These are phyloP conservation scores for Candida dajiaensis DNA, from an alignment of 805 yeast species.

Conservation along the genomic window DNA sequence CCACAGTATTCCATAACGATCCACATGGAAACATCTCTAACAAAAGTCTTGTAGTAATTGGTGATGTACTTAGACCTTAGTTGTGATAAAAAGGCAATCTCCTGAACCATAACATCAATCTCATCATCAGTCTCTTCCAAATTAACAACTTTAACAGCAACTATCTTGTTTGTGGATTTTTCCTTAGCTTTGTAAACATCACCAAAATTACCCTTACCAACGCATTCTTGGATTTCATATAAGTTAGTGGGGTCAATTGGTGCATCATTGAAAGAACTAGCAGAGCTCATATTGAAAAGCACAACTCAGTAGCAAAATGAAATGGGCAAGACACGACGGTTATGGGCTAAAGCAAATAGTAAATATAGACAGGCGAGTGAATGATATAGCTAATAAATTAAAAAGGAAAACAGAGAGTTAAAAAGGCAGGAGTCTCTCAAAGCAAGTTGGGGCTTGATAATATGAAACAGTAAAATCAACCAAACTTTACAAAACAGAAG, in stretches of 20 bases:
- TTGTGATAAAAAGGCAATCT: slow-evolving; percentile 67
- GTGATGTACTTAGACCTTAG: slow-evolving; percentile 61
- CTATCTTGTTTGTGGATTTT: slow-evolving; percentile 33
- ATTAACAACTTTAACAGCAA: slow-evolving; percentile 85
- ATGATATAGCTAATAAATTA: background rate
- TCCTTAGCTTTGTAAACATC: slow-evolving; percentile 65
- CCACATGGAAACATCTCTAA: slow-evolving; percentile 68
- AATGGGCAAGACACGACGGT: background rate
- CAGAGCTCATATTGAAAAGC: background rate
- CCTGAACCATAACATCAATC: slow-evolving; percentile 63
- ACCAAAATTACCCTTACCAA: slow-evolving; percentile 85
- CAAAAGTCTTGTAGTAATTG: slow-evolving; percentile 54
- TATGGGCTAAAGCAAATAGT: background rate
- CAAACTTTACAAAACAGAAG: background rate
- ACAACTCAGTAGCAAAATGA: background rate
- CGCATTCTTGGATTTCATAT: slow-evolving; percentile 43
- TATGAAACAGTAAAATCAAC: background rate
- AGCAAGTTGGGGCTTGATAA: background rate
- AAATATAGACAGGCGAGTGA: background rate
- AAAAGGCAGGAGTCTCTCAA: background rate
- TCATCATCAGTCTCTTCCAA: slow-evolving; percentile 78
- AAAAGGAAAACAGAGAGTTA: background rate
- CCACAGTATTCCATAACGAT: slow-evolving; percentile 94
- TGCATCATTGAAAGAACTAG: background rate
- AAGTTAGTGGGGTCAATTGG: slow-evolving; percentile 22